Percentiles rank a stretch among this genome's conserved stretches.
Evolutionary conservation across 164 flowering plant genomes (phyloP).

Genomic region (grape (Vitis vinifera)): ASM3070453v1 NC_081822.1:4609001-4609500

Average conservation of each 20-base stretch:
- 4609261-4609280: constrained; percentile 10
- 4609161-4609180: constrained; percentile 8
- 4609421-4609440: constrained; percentile 10
- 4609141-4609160: constrained; percentile 13
- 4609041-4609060: constrained; percentile 10
- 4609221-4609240: constrained; percentile 1
- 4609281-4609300: constrained; percentile 9
- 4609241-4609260: neutral
- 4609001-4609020: constrained; percentile 4
- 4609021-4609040: constrained; percentile 5
- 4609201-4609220: constrained; percentile 4
- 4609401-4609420: constrained; percentile 7
- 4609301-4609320: constrained; percentile 16
- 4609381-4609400: too few relatives aligned
- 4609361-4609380: neutral
- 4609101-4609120: neutral
- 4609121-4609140: neutral
- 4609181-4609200: constrained; percentile 9
- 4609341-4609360: constrained; percentile 7
- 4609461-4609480: neutral
- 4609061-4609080: constrained; percentile 16
- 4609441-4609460: neutral
- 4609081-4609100: constrained; percentile 18
- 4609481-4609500: constrained; percentile 7
- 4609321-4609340: constrained; percentile 17